Conservation (phyloP, 495 filamentous ascomycete species). For the Hypoxylon fragiforme region DNA sequence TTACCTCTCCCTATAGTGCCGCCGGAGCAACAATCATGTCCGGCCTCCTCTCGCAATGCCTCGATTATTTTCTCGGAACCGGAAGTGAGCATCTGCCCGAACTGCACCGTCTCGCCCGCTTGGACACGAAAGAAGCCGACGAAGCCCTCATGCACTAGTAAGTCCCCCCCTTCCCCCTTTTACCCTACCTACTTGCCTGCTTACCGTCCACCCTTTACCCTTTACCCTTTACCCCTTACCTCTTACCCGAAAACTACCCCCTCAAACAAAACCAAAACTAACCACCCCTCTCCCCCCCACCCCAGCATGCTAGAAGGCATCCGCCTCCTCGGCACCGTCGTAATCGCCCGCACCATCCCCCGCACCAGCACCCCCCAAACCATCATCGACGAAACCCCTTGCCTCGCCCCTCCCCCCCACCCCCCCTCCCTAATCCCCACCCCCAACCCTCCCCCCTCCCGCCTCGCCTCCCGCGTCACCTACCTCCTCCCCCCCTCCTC, state of each 20-base stretch:
- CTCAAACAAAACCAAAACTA: slow-evolving; percentile 37
- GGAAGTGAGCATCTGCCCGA: slow-evolving; percentile 58
- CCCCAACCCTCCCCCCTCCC: slow-evolving; percentile 15
- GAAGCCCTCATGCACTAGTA: slow-evolving; percentile 37
- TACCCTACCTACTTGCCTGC: background rate
- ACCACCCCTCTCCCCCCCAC: too few species aligned
- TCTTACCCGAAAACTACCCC: too few species aligned
- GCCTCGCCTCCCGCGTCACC: slow-evolving; percentile 9
- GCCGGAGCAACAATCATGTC: slow-evolving; percentile 20
- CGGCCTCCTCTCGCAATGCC: slow-evolving; percentile 64
- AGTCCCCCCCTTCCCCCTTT: slow-evolving; percentile 2
- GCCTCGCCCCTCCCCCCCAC: slow-evolving; percentile 33
- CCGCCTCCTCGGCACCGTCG: slow-evolving; percentile 63
- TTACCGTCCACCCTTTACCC: too few species aligned
- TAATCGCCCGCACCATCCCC: slow-evolving; percentile 53
- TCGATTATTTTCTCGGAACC: slow-evolving; percentile 70
- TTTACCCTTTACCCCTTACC: too few species aligned
- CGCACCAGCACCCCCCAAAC: slow-evolving; percentile 44
- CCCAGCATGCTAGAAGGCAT: slow-evolving; percentile 58
- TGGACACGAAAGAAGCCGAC: slow-evolving; percentile 33
- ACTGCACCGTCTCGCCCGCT: slow-evolving; percentile 54
- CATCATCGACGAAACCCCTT: slow-evolving; percentile 54
- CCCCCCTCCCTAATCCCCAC: slow-evolving; percentile 12
- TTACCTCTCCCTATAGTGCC: slow-evolving; percentile 11
- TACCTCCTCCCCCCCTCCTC: slow-evolving; percentile 32